These are phyloP conservation scores for Penicillium thymicola DNA, from an alignment of 2,329 filamentous ascomycete genomes.

Conservation along the genomic window DNA sequence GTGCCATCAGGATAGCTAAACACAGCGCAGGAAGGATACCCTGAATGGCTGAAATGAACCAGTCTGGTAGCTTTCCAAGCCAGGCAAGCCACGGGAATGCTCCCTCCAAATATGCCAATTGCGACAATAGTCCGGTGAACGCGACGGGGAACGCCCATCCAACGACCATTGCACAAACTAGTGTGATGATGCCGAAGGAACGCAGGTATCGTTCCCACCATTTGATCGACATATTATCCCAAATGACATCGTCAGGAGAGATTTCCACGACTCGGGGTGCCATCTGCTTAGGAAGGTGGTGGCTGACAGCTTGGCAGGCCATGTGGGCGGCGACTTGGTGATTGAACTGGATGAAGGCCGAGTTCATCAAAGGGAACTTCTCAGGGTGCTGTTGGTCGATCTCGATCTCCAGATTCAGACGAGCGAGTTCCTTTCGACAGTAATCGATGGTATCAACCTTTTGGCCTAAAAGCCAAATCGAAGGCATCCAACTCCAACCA, in stretches of 20 bases:
- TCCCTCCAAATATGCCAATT: constrained; percentile 67
- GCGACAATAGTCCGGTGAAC: constrained; percentile 78
- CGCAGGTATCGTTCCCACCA: constrained; percentile 91
- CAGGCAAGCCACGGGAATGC: constrained; percentile 68
- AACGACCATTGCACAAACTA: constrained; percentile 73
- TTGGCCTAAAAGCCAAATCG: constrained; percentile 73
- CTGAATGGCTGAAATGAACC: constrained; percentile 66
- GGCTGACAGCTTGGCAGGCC: constrained; percentile 88
- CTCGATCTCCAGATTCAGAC: constrained; percentile 88
- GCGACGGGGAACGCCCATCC: constrained; percentile 89
- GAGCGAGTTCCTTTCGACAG: constrained; percentile 80
- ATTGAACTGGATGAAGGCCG: constrained; percentile 97
- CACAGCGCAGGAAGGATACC: constrained; percentile 81
- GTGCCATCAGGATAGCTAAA: constrained; percentile 71
- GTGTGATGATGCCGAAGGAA: constrained; percentile 60
- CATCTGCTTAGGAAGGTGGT: constrained; percentile 93
- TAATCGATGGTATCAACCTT: constrained; percentile 96
- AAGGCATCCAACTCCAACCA: constrained; percentile 66
- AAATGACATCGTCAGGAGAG: constrained; percentile 85
- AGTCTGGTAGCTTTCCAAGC: constrained; percentile 59
- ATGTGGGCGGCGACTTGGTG: constrained; percentile 96
- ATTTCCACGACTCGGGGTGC: constrained; percentile 89
- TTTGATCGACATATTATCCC: constrained; percentile 93
- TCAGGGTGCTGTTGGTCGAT: constrained; percentile 82
- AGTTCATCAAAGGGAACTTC: constrained; percentile 87